phyloP scores from a whole-genome alignment of 768 basidiomycete species.

The Boletus pseudo-olivaceus region DNA sequence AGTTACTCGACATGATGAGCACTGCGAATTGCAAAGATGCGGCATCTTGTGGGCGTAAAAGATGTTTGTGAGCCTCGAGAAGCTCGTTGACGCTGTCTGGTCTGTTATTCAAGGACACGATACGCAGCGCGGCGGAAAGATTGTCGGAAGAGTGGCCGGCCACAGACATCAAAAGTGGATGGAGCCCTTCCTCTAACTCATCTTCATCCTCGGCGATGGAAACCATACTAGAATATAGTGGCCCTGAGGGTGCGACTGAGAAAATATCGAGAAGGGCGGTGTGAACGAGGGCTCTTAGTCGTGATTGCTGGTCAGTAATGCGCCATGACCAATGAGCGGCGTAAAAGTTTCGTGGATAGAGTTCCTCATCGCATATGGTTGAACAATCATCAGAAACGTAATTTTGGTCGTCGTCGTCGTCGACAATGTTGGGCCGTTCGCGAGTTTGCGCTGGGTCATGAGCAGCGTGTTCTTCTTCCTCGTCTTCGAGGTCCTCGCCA shows the following conservation, averaged over 20 bases:
- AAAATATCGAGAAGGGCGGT: conserved; percentile 46
- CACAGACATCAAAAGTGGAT: conserved; percentile 34
- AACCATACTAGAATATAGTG: conserved; percentile 44
- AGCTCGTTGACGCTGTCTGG: conserved; percentile 36
- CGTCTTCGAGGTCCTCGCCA: conserved; percentile 25
- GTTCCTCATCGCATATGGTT: conserved; percentile 21
- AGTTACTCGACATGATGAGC: conserved; percentile 32
- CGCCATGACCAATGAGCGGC: conserved; percentile 51
- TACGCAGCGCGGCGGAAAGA: conserved; percentile 52
- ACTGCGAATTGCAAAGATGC: conserved; percentile 44
- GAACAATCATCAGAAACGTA: conserved; percentile 22
- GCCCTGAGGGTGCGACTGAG: conserved; percentile 44
- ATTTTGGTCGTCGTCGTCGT: conserved; percentile 32
- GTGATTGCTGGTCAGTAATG: conserved; percentile 38
- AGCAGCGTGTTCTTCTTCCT: conserved; percentile 14
- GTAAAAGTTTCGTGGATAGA: conserved; percentile 34
- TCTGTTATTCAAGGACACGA: conserved; percentile 40
- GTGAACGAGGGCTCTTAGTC: conserved; percentile 45
- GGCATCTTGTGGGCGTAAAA: conserved; percentile 61
- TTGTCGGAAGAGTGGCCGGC: conserved; percentile 51
- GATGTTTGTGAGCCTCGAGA: conserved; percentile 45
- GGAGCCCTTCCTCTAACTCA: conserved; percentile 34
- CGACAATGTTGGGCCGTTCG: conserved; percentile 14
- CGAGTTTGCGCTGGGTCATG: neutral
- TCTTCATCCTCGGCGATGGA: conserved; percentile 35